Evolutionary conservation across 1,139 yeast genomes (phyloP).

Genomic region (Kurtzmaniella quercitrusa): DNA sequence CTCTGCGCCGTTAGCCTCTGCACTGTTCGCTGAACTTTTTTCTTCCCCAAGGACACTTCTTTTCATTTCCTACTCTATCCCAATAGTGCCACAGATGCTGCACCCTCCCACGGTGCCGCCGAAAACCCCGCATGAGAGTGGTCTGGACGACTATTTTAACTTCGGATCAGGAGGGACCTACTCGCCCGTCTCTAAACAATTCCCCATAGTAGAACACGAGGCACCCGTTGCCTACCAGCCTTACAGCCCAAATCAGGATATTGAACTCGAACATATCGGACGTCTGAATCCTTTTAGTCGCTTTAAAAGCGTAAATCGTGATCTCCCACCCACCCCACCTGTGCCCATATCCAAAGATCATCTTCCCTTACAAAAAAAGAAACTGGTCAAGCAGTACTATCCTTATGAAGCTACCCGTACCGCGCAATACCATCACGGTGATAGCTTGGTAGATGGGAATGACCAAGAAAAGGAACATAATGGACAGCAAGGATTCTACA

Average conservation of each 20-base stretch:
- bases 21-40: background rate
- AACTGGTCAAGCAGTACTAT: background rate
- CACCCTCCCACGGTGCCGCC: background rate
- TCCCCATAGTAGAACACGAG: background rate
- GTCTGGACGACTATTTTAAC: background rate
- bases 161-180: background rate
- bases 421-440: background rate
- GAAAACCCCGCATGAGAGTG: background rate
- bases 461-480: background rate
- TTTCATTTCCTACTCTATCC: background rate
- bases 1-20: background rate
- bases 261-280: background rate
- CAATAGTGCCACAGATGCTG: background rate
- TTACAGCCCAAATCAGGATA: background rate
- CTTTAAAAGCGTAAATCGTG: background rate
- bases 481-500: background rate
- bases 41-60: no score
- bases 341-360: background rate
- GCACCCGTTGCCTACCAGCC: background rate
- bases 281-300: background rate
- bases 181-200: background rate
- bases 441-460: background rate
- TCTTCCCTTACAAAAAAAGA: background rate
- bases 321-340: background rate
- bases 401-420: constrained; percentile 1